phyloP scores from a whole-genome alignment of 2,329 filamentous ascomycete genomes.

The Colletotrichum sp. region DNA sequence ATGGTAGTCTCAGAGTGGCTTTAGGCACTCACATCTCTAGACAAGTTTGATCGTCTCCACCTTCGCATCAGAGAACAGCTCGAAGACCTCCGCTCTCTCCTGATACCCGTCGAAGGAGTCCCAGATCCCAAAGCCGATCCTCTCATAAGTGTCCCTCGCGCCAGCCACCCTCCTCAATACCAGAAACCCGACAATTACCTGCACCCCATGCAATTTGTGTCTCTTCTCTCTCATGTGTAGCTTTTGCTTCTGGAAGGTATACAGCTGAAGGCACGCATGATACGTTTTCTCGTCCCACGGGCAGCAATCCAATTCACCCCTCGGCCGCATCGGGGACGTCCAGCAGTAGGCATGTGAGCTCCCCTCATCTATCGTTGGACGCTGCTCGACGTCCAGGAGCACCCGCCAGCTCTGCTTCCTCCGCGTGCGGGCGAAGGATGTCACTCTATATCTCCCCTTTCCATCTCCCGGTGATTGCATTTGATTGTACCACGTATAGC shows the following conservation, averaged over 20 bases:
- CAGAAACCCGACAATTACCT: neutral
- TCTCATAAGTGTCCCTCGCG: neutral
- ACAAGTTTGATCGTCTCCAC: neutral
- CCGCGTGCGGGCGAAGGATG: neutral
- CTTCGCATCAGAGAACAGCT: neutral
- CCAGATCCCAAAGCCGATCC: neutral
- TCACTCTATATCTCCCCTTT: neutral
- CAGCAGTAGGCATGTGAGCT: neutral
- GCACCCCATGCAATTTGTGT: neutral
- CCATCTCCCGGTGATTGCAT: neutral
- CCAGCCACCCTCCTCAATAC: neutral
- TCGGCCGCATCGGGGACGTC: neutral
- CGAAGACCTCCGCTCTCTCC: rapidly evolving
- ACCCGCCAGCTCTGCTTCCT: neutral
- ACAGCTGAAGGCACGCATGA: neutral
- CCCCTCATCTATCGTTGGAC: neutral
- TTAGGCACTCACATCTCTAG: rapidly evolving
- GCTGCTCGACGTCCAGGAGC: neutral
- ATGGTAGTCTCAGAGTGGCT: neutral
- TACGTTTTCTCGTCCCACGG: neutral
- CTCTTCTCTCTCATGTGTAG: rapidly evolving
- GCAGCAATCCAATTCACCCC: rapidly evolving
- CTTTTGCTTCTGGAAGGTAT: neutral
- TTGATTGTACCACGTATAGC: neutral
- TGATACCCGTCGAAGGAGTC: neutral